Evolutionary conservation across 345 rosid genomes (phyloP), one percentile per base, ranked within the genome.

Genomic region (Acer saccharum): DNA sequence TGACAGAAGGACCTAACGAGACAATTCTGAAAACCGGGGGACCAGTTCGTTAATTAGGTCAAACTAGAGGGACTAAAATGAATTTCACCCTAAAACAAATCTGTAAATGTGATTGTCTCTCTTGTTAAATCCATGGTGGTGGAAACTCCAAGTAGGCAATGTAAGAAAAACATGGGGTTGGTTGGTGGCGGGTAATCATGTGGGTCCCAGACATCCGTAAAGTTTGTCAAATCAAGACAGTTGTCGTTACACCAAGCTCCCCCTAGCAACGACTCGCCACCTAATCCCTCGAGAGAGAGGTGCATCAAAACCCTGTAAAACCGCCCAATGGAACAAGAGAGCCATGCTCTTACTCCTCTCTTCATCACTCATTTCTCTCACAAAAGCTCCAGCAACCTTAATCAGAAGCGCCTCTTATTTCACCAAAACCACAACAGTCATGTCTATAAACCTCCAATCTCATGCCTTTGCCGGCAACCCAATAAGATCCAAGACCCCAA

Each of bases 391-490:
- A n/a, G 66, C 63, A 21, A 68, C 76, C 70, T 64, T 72, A 52
- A 17, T 77, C 14, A 84, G 73, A 74, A 21, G 79, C 57, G 48
- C 79, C 50, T 72, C 81, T 46, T 80, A 3, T 75, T 75, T 73
- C 77, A 20, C 58, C 55, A 67, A 78, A 54, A 63, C 77, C 57
- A 66, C 82, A 48, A 21, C 78, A 55, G 60, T 87, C 84, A 95
- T 93, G 98, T 88, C 98, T 81, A 77, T 82, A 58, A 91, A 78
- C 78, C 74, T 92, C 20, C 81, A 79, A 70, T 48, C 88, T 71
- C 97, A 95, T 68, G 99, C 94, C 80, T 95, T 88, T 75, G 97
- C 99, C 0, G 96, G 96, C 85, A 92, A 93, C 65, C 95, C 93
- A 3, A 67, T 91, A 10, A 78, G 77, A 55, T 81, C 86, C 77